Evolutionary conservation across 345 rosid genomes (phyloP).

Genomic region (Rhodamnia rubescens): DNA sequence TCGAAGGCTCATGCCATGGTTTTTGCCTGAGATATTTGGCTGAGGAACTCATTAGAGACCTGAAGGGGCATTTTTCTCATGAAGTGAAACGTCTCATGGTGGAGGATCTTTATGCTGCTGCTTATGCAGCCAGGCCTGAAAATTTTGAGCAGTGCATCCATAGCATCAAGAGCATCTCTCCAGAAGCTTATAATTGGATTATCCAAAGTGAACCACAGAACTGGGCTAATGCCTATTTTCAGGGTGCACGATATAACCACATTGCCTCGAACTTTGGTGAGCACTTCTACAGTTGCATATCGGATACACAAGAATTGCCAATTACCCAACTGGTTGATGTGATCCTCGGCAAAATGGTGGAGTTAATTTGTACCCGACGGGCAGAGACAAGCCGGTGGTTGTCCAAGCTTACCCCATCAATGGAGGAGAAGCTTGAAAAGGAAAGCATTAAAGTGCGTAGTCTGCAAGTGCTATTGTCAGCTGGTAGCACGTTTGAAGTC

Average conservation of each 20-base stretch:
- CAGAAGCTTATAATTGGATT: slow-evolving; percentile 80
- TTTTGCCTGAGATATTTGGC: slow-evolving; percentile 66
- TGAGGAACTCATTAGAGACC: slow-evolving; percentile 59
- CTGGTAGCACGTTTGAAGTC: slow-evolving; percentile 68
- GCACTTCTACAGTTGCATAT: slow-evolving; percentile 67
- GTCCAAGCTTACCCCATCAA: slow-evolving; percentile 62
- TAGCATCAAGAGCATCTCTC: slow-evolving; percentile 67
- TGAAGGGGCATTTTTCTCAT: slow-evolving; percentile 88
- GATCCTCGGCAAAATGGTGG: slow-evolving; percentile 66
- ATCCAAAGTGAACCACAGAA: slow-evolving; percentile 69
- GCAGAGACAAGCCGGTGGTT: slow-evolving; percentile 42
- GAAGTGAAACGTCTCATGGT: slow-evolving; percentile 73
- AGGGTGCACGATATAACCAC: slow-evolving; percentile 78
- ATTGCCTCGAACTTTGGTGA: slow-evolving; percentile 76
- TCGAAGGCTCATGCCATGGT: slow-evolving; percentile 51
- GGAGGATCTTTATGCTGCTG: slow-evolving; percentile 71
- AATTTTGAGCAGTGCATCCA: slow-evolving; percentile 49
- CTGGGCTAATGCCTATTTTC: slow-evolving; percentile 87
- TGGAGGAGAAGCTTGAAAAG: slow-evolving; percentile 68
- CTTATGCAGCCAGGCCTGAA: slow-evolving; percentile 53
- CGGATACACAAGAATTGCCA: slow-evolving; percentile 79
- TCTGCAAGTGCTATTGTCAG: slow-evolving; percentile 44
- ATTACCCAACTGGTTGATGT: slow-evolving; percentile 91
- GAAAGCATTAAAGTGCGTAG: slow-evolving; percentile 38
- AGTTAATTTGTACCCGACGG: slow-evolving; percentile 39